Conservation (phyloP, 75 land plant genomes). For the Ceratopteris richardii region DNA sequence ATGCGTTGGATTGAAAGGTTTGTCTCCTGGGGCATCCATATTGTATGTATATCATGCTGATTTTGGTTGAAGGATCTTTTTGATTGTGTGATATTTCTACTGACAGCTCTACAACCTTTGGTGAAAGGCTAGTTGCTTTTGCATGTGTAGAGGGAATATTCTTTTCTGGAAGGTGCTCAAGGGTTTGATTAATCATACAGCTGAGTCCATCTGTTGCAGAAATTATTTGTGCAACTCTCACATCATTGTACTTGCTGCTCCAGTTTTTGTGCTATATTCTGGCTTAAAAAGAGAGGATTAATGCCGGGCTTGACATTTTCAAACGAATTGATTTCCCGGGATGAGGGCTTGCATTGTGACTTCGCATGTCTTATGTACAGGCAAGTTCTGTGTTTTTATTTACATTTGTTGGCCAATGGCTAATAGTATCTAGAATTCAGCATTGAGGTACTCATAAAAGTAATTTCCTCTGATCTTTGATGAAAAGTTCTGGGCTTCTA, state of each 20-base stretch:
- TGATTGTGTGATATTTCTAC: too few relatives aligned
- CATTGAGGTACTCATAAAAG: too few relatives aligned
- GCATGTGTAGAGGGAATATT: constrained; percentile 92
- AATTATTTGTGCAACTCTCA: constrained; percentile 76
- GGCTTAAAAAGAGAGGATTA: constrained; percentile 54
- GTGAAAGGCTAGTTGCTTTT: constrained; percentile 70
- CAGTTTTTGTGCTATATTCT: constrained; percentile 47
- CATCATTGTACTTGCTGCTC: constrained; percentile 79
- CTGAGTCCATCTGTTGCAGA: constrained; percentile 54
- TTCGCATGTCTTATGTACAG: constrained; percentile 82
- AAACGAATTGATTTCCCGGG: constrained; percentile 60
- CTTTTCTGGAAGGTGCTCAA: constrained; percentile 59
- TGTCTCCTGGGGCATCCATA: too few relatives aligned
- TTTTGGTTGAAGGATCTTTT: too few relatives aligned
- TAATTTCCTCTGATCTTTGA: too few relatives aligned
- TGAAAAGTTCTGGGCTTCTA: too few relatives aligned
- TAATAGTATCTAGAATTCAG: too few relatives aligned
- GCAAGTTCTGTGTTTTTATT: too few relatives aligned
- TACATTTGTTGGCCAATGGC: too few relatives aligned
- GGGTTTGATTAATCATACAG: too few relatives aligned
- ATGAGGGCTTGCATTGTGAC: constrained; percentile 85
- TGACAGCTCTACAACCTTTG: constrained; percentile 31
- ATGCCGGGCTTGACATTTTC: constrained; percentile 92
- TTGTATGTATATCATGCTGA: too few relatives aligned
- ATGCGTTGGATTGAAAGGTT: constrained; percentile 66